These are phyloP conservation scores for Anacardium occidentale DNA, from an alignment of 345 rosid species.

Conservation along the genomic window DNA sequence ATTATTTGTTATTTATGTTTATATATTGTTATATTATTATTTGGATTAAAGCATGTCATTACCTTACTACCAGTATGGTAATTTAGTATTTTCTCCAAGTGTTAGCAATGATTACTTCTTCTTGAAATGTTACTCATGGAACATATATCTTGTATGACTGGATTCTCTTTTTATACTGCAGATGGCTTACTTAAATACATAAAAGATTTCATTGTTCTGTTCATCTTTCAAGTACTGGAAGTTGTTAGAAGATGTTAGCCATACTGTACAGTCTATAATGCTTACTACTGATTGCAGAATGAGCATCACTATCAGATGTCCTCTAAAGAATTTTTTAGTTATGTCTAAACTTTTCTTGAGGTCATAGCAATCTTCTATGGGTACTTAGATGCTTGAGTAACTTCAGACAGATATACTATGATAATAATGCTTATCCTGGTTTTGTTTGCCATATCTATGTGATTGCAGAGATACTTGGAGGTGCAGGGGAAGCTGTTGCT, in stretches of 20 bases:
- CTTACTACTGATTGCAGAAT: neutral
- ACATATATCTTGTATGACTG: neutral
- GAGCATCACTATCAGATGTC: neutral
- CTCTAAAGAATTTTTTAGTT: neutral
- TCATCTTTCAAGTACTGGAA: neutral
- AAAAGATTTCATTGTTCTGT: neutral
- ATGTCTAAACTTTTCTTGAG: neutral
- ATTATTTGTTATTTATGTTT: too few relatives aligned
- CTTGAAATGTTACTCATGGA: too few relatives aligned
- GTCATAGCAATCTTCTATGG: neutral
- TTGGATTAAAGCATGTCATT: too few relatives aligned
- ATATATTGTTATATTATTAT: too few relatives aligned
- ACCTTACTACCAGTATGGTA: too few relatives aligned
- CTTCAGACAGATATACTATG: neutral
- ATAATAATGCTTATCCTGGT: slow-evolving; percentile 6
- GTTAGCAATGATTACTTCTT: too few relatives aligned
- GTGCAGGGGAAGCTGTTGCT: slow-evolving; percentile 77
- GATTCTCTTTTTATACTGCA: neutral
- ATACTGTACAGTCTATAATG: neutral
- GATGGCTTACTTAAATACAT: neutral
- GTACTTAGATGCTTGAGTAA: neutral
- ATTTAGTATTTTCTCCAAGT: too few relatives aligned
- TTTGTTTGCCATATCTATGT: slow-evolving; percentile 13
- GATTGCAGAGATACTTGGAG: slow-evolving; percentile 68
- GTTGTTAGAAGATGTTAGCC: neutral